These are phyloP conservation scores for Malassezia slooffiae DNA, from an alignment of 1,284 basidiomycete species.

Conservation along the genomic window DNA sequence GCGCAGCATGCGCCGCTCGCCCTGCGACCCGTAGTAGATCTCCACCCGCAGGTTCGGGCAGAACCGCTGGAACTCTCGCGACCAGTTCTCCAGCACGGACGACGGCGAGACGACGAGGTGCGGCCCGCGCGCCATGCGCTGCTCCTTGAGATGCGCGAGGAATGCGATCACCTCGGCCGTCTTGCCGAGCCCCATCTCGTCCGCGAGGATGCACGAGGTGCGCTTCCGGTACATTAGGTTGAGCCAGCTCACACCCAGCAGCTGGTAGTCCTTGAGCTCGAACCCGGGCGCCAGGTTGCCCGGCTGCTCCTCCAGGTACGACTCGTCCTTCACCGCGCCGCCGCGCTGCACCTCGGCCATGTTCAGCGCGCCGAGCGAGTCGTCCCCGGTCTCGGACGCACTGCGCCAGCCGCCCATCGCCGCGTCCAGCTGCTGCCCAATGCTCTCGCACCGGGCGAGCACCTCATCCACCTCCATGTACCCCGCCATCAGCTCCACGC, in stretches of 20 bases:
- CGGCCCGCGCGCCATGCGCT: conserved; percentile 60
- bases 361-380: conserved; percentile 23
- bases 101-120: conserved; percentile 83
- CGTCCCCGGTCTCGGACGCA: conserved; percentile 41
- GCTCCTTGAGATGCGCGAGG: conserved; percentile 74
- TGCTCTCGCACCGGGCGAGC: conserved; percentile 73
- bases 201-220: conserved; percentile 87
- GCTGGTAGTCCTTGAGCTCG: conserved; percentile 86
- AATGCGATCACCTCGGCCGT: conserved; percentile 97
- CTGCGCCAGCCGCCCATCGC: conserved; percentile 67
- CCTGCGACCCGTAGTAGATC: conserved; percentile 86
- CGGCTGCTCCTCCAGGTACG: conserved; percentile 64
- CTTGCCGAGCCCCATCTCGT: conserved; percentile 72
- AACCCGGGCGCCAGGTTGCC: conserved; percentile 59
- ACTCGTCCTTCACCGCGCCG: conserved; percentile 24
- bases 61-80: conserved; percentile 84
- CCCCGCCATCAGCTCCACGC: conserved; percentile 68
- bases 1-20: conserved; percentile 68
- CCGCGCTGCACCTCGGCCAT: conserved; percentile 24
- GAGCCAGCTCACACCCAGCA: conserved; percentile 96
- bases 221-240: conserved; percentile 69
- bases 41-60: conserved; percentile 71
- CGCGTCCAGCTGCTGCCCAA: conserved; percentile 56
- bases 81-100: conserved; percentile 97
- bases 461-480: conserved; percentile 84